Evolutionary conservation across 805 yeast species (phyloP), one percentile per base, ranked within the genome.

Genomic region (Yamadazyma kitorensis): DNA sequence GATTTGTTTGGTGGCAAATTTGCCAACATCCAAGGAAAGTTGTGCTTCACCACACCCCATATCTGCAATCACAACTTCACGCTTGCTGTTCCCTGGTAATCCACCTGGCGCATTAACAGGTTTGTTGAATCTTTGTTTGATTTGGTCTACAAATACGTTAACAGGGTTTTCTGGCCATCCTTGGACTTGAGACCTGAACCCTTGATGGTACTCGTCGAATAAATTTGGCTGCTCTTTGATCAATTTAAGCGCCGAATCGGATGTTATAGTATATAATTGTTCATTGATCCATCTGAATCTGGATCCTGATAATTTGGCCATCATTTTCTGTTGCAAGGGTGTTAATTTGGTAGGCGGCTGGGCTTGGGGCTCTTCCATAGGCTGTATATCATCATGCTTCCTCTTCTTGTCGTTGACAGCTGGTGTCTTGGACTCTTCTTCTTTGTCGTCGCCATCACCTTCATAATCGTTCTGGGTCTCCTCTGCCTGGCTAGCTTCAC

Each of bases 41-140:
- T 85, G 84, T 0, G 98, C 98, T 59, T 93, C 98, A 36, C 98
- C 99, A 59, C 98, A 93, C 8, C 98, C 99, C 98, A 93, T 91
- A 63, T 93, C 98, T 0, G 98, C 97, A 39, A 93, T 74, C 3
- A 84, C 87, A 23, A 91, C 79, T 39, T 73, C 72, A 36, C 77
- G 78, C 31, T 60, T 61, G 12, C 37, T 30, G 24, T 78, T 54
- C 13, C 93, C 94, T 1, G 96, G 96, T 36, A 89, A 70, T 2
- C 97, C 98, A 44, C 98, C 98, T 4, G 98, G 98, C 0, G 97
- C 95, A 57, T 83, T 86, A 4, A 88, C 78, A n/a, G 82, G 80
- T 51, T 73, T 82, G 9, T 68, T 56, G 1, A 79, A 67, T 49
- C 87, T 68, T 18, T 59, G 52, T 40, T 76, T 76, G 36, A 93